phyloP scores from a whole-genome alignment of 1,284 basidiomycete genomes.

The Trametes hirsuta region DNA sequence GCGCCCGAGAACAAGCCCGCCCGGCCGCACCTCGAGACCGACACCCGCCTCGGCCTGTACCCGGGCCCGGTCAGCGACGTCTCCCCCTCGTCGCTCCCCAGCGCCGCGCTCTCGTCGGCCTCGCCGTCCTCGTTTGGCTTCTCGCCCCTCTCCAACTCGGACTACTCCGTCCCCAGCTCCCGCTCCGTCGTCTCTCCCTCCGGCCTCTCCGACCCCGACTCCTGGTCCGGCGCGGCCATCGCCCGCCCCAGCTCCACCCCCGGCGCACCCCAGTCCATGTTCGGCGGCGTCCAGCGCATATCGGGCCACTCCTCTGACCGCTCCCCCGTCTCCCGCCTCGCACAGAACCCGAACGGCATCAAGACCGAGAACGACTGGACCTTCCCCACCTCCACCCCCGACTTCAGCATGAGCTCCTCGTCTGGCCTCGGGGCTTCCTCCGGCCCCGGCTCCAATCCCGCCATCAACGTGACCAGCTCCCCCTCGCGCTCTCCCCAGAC shows the following conservation, averaged over 20 bases:
- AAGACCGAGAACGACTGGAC: constrained; percentile 46
- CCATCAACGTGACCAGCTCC: constrained; percentile 36
- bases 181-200: constrained; percentile 39
- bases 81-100: constrained; percentile 40
- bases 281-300: constrained; percentile 66
- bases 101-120: constrained; percentile 24
- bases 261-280: constrained; percentile 61
- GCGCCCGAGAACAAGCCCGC: constrained; percentile 36
- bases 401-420: constrained; percentile 39
- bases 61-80: constrained; percentile 44
- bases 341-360: constrained; percentile 28
- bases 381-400: constrained; percentile 48
- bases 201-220: constrained; percentile 43
- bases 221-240: constrained; percentile 46
- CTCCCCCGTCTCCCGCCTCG: constrained; percentile 39
- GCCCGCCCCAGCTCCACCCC: constrained; percentile 50
- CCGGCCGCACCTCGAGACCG: constrained; percentile 55
- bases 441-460: constrained; percentile 34
- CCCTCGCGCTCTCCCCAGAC: constrained; percentile 54
- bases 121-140: constrained; percentile 45
- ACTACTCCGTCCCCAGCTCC: constrained; percentile 20
- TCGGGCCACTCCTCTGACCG: constrained; percentile 63
- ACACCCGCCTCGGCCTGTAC: constrained; percentile 48
- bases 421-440: constrained; percentile 43
- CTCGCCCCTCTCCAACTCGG: constrained; percentile 36